Conservation (phyloP, 1,284 basidiomycete species). For the Melampsora abietis-canadensis region DNA sequence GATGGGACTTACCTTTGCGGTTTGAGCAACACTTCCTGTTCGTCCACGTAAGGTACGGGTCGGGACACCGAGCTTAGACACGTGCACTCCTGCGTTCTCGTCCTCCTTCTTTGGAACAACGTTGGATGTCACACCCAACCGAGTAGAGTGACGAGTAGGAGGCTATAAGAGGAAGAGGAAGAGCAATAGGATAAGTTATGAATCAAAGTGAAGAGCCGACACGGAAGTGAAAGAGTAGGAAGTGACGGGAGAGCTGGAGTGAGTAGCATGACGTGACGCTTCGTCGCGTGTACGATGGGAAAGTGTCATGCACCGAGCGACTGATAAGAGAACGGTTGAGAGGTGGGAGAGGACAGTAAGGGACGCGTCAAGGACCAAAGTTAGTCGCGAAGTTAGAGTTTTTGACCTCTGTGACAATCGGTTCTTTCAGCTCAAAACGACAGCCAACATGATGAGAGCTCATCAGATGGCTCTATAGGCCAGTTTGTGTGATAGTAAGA, state of each 20-base stretch:
- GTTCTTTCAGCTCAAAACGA: too few relatives aligned
- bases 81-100: slow-evolving; percentile 20
- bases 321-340: background rate
- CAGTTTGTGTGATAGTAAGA: too few relatives aligned
- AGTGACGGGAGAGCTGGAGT: background rate
- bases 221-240: background rate
- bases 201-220: background rate
- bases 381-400: background rate
- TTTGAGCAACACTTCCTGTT: background rate
- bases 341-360: background rate
- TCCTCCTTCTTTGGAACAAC: slow-evolving; percentile 29
- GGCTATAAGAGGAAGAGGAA: slow-evolving; percentile 10
- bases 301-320: background rate
- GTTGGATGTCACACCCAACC: slow-evolving; percentile 10
- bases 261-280: background rate
- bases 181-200: background rate
- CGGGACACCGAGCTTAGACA: slow-evolving; percentile 1
- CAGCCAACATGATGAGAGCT: too few relatives aligned
- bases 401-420: too few relatives aligned
- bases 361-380: background rate
- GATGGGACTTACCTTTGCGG: slow-evolving; percentile 15
- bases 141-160: slow-evolving; percentile 40
- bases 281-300: background rate
- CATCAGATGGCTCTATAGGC: too few relatives aligned
- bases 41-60: slow-evolving; percentile 17